Conservation (phyloP, 2,329 filamentous ascomycete genomes). For the Pseudocercospora fuligena region DNA sequence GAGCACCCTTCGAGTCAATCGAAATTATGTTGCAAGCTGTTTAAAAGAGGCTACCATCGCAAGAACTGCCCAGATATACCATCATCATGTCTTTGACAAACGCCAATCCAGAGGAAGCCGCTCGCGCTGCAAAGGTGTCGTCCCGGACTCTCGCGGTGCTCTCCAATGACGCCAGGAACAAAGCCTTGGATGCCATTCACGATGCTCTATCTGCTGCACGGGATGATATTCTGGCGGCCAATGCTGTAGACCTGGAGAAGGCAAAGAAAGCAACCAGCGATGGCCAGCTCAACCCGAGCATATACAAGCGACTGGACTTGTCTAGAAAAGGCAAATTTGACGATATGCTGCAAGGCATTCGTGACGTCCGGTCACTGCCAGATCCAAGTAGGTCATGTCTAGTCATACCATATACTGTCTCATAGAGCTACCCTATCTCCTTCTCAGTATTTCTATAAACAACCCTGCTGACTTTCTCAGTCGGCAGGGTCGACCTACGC, state of each 20-base stretch:
- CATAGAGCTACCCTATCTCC: neutral
- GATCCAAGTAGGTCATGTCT: constrained; percentile 73
- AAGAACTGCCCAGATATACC: neutral
- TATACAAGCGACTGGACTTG: constrained; percentile 87
- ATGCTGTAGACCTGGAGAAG: constrained; percentile 77
- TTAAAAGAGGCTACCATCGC: neutral
- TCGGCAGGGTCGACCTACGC: constrained; percentile 81
- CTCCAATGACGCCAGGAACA: constrained; percentile 75
- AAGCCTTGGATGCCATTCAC: constrained; percentile 82
- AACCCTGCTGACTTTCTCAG: constrained; percentile 52
- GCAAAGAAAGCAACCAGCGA: constrained; percentile 75
- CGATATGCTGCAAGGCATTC: constrained; percentile 94
- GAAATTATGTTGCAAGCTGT: neutral
- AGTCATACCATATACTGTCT: neutral
- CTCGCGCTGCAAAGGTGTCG: constrained; percentile 76
- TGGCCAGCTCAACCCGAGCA: constrained; percentile 77
- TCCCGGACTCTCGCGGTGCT: constrained; percentile 84
- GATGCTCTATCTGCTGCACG: constrained; percentile 71
- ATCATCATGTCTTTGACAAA: constrained; percentile 83
- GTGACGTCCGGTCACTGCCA: constrained; percentile 80
- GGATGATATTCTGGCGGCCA: constrained; percentile 81
- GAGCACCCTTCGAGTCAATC: constrained; percentile 1
- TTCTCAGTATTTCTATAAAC: constrained; percentile 8
- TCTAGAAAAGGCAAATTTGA: constrained; percentile 89
- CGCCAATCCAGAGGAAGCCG: constrained; percentile 77